Evolutionary conservation across 73 alveolate species (phyloP), one percentile per base, ranked within the genome.

Genomic region (Blepharisma japonicum): DNA sequence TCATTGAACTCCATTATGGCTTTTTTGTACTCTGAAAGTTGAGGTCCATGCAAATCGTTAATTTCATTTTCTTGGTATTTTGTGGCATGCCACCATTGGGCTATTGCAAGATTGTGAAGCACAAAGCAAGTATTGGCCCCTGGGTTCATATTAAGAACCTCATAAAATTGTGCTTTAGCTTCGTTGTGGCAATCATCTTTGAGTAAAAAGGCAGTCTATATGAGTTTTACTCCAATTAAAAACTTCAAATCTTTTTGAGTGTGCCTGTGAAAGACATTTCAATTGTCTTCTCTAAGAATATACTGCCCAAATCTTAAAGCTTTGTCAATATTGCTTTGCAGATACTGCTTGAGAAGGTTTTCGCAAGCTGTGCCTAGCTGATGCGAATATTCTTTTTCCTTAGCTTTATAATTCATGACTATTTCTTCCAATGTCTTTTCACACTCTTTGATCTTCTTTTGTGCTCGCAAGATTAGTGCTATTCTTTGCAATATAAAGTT

Each of bases 401-500:
- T 61, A 39, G 14, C 47, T 25, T 61, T 14, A 61, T 61, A 61
- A 5, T 61, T 61, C 38, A 8, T 14, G 2, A 61, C 74, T 1
- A 61, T 25, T 25, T 61, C 46, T 61, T 61, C 74, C 5, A 61
- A 25, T 18, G 74, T 20, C 74, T 25, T 25, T 61, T 61, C 74
- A 5, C 74, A 61, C 14, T 61, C 18, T 0, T n/a, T 14, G 0
- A 1, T 0, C 74, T 61, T 61, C 23, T 39, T 25, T 4, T 61
- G 74, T 61, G 74, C 74, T 14, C 74, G 74, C 23, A 14, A 39
- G 4, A 25, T 25, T 14, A 61, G 11, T 5, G 74, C 74, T 8
- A 61, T n/a, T 61, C 74, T 61, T 20, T 61, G 74, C 11, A 61
- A 25, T 0, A 61, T 39, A 61, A 61, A 61, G 48, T 61, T 61